Conservation (phyloP, 176 grass and related monocot genomes). For the Chloris gayana region DNA sequence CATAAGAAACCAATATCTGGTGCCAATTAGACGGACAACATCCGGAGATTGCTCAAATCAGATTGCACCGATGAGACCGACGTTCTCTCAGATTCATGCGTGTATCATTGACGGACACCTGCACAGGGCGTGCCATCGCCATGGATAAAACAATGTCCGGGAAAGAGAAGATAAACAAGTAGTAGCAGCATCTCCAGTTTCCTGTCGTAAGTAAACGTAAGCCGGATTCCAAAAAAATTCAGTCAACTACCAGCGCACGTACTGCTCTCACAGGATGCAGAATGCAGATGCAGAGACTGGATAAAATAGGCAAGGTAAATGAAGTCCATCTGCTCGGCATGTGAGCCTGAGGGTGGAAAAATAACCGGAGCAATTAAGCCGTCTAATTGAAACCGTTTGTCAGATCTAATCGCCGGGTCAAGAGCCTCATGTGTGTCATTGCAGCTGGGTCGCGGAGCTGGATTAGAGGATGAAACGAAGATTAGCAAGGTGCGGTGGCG, state of each 20-base stretch:
- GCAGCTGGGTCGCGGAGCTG: not conserved
- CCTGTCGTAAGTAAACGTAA: not conserved
- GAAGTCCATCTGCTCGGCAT: constrained; percentile 1
- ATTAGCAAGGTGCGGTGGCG: not conserved
- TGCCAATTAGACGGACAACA: not conserved
- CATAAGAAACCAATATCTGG: not conserved
- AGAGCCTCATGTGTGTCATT: not conserved
- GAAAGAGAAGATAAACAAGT: not conserved
- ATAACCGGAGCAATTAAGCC: not conserved
- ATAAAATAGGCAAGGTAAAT: constrained; percentile 44
- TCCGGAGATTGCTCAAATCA: not conserved
- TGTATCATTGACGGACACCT: not conserved
- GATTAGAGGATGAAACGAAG: not conserved
- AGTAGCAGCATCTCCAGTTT: not conserved
- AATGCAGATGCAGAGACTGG: not conserved
- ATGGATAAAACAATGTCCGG: not conserved
- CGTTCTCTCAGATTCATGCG: not conserved
- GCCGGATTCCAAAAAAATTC: not conserved
- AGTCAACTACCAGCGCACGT: constrained; percentile 40
- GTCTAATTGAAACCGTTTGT: constrained; percentile 12
- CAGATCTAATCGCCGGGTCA: constrained; percentile 40
- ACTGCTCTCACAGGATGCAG: constrained; percentile 11
- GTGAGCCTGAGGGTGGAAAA: not conserved
- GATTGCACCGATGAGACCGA: too few relatives aligned
- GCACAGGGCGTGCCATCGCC: not conserved